Evolutionary conservation across 2,329 filamentous ascomycete species (phyloP).

Genomic region (Aureobasidium uvarum): DNA sequence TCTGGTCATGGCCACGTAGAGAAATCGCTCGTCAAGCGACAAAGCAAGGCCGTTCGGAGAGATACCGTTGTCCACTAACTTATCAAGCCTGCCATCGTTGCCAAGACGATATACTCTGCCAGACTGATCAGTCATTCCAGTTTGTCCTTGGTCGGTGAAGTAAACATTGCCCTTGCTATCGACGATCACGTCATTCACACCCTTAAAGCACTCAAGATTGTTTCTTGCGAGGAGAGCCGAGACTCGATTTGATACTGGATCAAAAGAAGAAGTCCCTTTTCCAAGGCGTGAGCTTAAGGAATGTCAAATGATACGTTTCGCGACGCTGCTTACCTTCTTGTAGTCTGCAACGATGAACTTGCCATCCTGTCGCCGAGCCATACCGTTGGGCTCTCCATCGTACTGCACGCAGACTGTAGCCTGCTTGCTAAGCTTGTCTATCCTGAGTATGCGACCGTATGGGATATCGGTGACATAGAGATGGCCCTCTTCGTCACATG

Average conservation of each 20-base stretch:
- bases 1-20: conserved; percentile 45
- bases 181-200: conserved; percentile 45
- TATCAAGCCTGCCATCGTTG: conserved; percentile 41
- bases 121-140: conserved; percentile 45
- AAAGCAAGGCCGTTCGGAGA: conserved; percentile 3
- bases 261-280: conserved; percentile 43
- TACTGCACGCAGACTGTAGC: conserved; percentile 39
- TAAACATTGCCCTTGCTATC: conserved; percentile 43
- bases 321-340: conserved; percentile 39
- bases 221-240: conserved; percentile 39
- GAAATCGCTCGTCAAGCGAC: conserved; percentile 40
- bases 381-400: conserved; percentile 47
- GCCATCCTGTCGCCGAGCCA: conserved; percentile 40
- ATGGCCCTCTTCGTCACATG: conserved; percentile 37
- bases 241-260: conserved; percentile 37
- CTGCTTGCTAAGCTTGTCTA: conserved; percentile 35
- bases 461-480: conserved; percentile 45
- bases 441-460: conserved; percentile 43
- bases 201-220: conserved; percentile 48
- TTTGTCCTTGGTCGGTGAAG: conserved; percentile 50
- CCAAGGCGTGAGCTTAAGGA: background rate
- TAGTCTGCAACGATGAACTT: conserved; percentile 44
- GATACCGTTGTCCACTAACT: background rate
- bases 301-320: background rate
- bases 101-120: conserved; percentile 44